A percentile compares a stretch with the other conserved stretches of the same genome.
phyloP scores from a whole-genome alignment of 2,329 filamentous ascomycete species.

The Trichoderma arundinaceum region DNA sequence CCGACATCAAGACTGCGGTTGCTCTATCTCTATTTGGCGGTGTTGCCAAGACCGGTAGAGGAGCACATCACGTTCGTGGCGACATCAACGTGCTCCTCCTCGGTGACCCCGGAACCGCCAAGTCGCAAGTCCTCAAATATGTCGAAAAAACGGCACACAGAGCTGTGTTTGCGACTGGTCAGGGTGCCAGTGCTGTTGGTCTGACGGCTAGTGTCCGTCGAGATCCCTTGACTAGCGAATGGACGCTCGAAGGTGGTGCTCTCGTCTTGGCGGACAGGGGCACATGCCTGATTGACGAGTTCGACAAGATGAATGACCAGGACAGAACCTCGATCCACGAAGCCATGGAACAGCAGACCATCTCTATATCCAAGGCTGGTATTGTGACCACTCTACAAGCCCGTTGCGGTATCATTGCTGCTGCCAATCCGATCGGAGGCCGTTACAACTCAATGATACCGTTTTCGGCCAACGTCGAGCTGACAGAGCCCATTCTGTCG shows the following conservation, averaged over 20 bases:
- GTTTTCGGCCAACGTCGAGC: constrained; percentile 93
- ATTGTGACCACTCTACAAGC: constrained; percentile 98
- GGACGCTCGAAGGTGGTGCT: constrained; percentile 95
- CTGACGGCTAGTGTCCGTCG: constrained; percentile 94
- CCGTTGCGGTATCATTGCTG: constrained; percentile 93
- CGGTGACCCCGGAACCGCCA: constrained; percentile 96
- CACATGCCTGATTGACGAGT: constrained; percentile 96
- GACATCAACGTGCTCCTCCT: constrained; percentile 98
- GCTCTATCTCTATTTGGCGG: constrained; percentile 94
- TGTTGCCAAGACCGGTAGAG: constrained; percentile 88
- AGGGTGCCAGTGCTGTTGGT: constrained; percentile 96
- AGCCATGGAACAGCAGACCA: constrained; percentile 99
- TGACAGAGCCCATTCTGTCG: constrained; percentile 95
- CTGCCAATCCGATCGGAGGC: constrained; percentile 93
- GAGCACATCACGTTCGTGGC: constrained; percentile 87
- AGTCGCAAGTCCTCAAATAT: constrained; percentile 97
- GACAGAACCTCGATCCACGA: constrained; percentile 98
- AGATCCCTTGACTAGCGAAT: constrained; percentile 93
- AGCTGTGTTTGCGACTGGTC: constrained; percentile 95
- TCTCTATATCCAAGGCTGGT: constrained; percentile 97
- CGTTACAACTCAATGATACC: constrained; percentile 96
- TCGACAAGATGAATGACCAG: constrained; percentile 99
- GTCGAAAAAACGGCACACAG: constrained; percentile 96
- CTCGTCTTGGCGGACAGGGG: constrained; percentile 93
- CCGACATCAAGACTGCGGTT: constrained; percentile 95